Evolutionary conservation across 345 rosid species (phyloP).

Genomic region (Gossypium arboreum): DNA sequence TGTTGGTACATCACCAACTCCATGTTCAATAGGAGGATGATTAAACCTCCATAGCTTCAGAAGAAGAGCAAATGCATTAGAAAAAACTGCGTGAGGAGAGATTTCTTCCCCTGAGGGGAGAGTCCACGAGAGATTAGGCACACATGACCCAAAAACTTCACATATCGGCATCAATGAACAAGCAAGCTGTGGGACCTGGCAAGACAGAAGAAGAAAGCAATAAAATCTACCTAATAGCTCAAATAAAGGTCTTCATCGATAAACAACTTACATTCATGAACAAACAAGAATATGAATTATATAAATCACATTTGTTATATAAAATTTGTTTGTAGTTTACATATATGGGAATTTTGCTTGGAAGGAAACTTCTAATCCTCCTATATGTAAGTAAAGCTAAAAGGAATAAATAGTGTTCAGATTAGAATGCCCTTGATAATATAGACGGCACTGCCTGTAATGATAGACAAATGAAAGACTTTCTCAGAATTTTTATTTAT

Average conservation of each 20-base stretch:
- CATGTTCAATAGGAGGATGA: constrained; percentile 87
- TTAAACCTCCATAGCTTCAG: constrained; percentile 94
- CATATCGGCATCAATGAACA: constrained; percentile 91
- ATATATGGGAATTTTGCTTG: background rate
- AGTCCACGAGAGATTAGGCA: constrained; percentile 67
- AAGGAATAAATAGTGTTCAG: too few species aligned
- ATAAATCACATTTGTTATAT: background rate
- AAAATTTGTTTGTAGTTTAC: constrained; percentile 2
- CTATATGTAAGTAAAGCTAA: background rate
- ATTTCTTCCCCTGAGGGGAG: constrained; percentile 75
- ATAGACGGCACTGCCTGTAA: too few species aligned
- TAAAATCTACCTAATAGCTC: background rate
- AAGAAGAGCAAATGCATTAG: constrained; percentile 87
- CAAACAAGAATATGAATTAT: background rate
- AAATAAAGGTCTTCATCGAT: background rate
- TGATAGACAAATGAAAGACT: too few species aligned
- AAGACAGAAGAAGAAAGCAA: constrained; percentile 17
- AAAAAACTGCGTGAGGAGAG: constrained; percentile 80
- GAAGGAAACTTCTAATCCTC: background rate
- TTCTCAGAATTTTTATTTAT: background rate
- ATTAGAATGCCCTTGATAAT: too few species aligned
- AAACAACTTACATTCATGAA: background rate
- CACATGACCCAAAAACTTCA: constrained; percentile 86
- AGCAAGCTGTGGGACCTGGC: constrained; percentile 88
- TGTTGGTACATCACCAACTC: constrained; percentile 83